phyloP scores from a whole-genome alignment of 108 stramenopile species.

The Cylindrotheca closterium region DNA sequence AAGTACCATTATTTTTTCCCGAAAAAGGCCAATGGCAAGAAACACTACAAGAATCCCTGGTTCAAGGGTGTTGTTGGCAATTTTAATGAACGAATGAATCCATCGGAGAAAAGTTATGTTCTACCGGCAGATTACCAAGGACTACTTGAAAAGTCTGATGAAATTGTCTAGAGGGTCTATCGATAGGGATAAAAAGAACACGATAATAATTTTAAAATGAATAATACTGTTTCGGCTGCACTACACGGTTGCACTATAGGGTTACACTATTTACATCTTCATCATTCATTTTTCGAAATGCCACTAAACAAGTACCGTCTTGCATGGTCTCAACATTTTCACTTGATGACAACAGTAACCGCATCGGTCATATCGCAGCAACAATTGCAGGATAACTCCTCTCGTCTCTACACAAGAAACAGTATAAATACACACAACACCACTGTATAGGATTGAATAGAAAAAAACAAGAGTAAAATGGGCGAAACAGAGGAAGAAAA shows the following conservation, averaged over 20 bases:
- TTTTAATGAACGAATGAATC: slow-evolving; percentile 33
- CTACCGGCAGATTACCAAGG: slow-evolving; percentile 20
- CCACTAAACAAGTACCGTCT: too few species aligned
- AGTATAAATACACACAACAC: too few species aligned
- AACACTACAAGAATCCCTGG: slow-evolving; percentile 85
- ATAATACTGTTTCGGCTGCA: too few species aligned
- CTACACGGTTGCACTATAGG: too few species aligned
- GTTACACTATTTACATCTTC: too few species aligned
- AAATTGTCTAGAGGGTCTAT: too few species aligned
- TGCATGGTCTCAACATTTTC: too few species aligned
- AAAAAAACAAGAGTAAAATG: background rate
- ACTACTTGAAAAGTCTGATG: background rate
- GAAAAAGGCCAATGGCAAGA: slow-evolving; percentile 15
- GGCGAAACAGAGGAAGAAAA: background rate
- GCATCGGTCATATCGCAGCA: background rate
- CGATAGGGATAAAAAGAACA: too few species aligned
- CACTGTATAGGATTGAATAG: too few species aligned
- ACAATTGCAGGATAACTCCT: background rate
- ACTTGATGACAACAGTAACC: background rate
- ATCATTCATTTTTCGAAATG: too few species aligned
- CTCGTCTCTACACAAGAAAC: too few species aligned
- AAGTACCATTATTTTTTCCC: slow-evolving; percentile 82
- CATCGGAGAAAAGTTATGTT: slow-evolving; percentile 31
- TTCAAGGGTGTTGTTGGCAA: slow-evolving; percentile 61
- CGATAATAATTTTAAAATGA: too few species aligned